Evolutionary conservation across 2,329 filamentous ascomycete genomes (phyloP).

Genomic region (Ophiostoma perfectum): DNA sequence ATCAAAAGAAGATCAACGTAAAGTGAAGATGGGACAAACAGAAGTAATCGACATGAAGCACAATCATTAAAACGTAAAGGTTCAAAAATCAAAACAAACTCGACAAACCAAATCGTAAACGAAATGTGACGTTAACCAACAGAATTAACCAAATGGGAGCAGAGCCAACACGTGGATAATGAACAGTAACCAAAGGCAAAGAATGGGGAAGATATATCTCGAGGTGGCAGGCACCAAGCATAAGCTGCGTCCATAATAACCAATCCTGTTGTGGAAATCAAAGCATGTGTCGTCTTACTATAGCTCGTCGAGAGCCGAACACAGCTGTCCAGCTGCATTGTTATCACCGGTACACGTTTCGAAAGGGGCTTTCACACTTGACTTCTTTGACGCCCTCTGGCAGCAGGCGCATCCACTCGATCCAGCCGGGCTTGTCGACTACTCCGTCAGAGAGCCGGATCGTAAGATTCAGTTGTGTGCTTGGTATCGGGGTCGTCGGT

Average conservation of each 20-base stretch:
- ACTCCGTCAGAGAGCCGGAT: constrained; percentile 48
- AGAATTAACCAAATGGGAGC: no score
- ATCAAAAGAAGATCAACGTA: not conserved
- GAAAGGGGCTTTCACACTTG: constrained; percentile 41
- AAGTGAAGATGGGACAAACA: no score
- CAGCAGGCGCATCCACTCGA: constrained; percentile 55
- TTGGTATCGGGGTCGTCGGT: constrained; percentile 27
- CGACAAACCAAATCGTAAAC: no score
- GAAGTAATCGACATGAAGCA: no score
- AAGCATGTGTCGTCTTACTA: not conserved
- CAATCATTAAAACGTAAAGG: no score
- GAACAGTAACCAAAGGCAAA: not conserved
- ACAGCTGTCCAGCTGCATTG: not conserved
- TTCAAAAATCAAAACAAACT: no score
- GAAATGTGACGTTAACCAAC: no score
- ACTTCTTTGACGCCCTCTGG: constrained; percentile 53
- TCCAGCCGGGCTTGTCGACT: constrained; percentile 50
- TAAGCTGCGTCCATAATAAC: not conserved
- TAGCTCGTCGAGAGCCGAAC: not conserved
- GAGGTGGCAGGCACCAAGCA: no score
- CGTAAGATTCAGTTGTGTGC: constrained; percentile 45
- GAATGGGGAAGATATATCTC: no score
- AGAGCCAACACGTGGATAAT: not conserved
- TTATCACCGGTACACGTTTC: not conserved
- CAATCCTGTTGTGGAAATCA: not conserved